Percentiles rank a stretch among this genome's conserved stretches.
These are phyloP conservation scores for Periconia digitata DNA, from an alignment of 2,329 filamentous ascomycete species.

Conservation along the genomic window DNA sequence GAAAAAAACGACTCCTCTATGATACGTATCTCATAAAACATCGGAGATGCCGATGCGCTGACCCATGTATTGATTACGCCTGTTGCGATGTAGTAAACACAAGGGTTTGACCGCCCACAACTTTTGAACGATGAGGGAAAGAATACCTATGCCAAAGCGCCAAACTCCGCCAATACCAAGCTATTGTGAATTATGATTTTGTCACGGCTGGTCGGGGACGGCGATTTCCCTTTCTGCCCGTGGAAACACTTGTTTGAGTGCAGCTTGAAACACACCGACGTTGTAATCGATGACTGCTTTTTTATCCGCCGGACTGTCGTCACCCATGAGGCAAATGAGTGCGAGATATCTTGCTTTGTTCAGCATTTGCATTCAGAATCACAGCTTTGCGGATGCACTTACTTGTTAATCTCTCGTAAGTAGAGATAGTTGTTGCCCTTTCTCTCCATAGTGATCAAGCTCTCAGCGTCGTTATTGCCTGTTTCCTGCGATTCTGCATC, in stretches of 20 bases:
- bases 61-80: neutral
- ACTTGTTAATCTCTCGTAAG: constrained; percentile 68
- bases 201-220: neutral
- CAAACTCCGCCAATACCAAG: no score
- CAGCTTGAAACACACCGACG: constrained; percentile 77
- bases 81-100: neutral
- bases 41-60: neutral
- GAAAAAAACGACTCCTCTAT: no score
- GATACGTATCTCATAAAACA: neutral
- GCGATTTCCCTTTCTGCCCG: constrained; percentile 39
- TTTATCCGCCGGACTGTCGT: constrained; percentile 77
- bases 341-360: constrained; percentile 64
- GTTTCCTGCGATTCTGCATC: constrained; percentile 32
- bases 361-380: neutral
- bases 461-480: constrained; percentile 59
- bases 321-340: constrained; percentile 83
- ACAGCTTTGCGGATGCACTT: constrained; percentile 23
- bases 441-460: constrained; percentile 63
- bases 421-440: constrained; percentile 63
- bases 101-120: neutral
- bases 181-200: neutral
- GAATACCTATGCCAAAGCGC: neutral
- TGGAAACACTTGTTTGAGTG: constrained; percentile 74
- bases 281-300: constrained; percentile 87
- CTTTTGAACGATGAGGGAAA: neutral